Base-by-base conservation (phyloP, 768 basidiomycete species). In the Albatrellus ellisii region DNA sequence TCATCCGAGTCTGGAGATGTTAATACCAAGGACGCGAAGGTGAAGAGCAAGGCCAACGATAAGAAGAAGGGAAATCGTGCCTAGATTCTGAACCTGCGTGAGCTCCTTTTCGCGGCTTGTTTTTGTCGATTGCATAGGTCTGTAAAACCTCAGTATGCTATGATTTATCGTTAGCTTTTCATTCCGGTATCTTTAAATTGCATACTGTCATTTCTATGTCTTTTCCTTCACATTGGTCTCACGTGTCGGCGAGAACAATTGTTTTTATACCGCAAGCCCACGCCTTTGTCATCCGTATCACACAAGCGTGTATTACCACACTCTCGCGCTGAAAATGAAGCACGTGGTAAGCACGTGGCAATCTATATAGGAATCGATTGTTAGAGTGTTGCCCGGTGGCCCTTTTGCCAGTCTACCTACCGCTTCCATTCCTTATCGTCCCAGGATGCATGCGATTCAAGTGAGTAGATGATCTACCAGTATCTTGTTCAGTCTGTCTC, bases 361-460 rank as follows among this genome's bases (percentile, higher is more conserved):
- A 4, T 4, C 48, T 52, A 54, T 50, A 49, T 43, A 49, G 46
- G 34, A 54, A 56, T 46, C 54, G 52, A 51, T 57, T 51, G 31
- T 22, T 39, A 38, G 10, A 31, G 4, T 20, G n/a, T 10, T 45
- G 10, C 28, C 25, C 37, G 34, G n/a, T 36, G 34, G 31, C 43
- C 34, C 56, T 56, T 14, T n/a, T 32, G n/a, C 20, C 17, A 27
- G 11, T 27, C 20, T 39, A n/a, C n/a, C 26, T 28, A 39, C 26
- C 26, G 27, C 33, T 26, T 36, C 38, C 18, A 27, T 20, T 36
- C n/a, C 41, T 35, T 43, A 9, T 46, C 41, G 31, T 43, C 11
- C 39, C 46, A 54, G 43, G 39, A 72, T 72, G 69, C 69, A 72
- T 43, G 66, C 69, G 33, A 67, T 72, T 21, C 70, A 73, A 58